Evolutionary conservation across 2,329 filamentous ascomycete species (phyloP), one percentile per base, ranked within the genome.

Genomic region (Penicillium digitatum): DNA sequence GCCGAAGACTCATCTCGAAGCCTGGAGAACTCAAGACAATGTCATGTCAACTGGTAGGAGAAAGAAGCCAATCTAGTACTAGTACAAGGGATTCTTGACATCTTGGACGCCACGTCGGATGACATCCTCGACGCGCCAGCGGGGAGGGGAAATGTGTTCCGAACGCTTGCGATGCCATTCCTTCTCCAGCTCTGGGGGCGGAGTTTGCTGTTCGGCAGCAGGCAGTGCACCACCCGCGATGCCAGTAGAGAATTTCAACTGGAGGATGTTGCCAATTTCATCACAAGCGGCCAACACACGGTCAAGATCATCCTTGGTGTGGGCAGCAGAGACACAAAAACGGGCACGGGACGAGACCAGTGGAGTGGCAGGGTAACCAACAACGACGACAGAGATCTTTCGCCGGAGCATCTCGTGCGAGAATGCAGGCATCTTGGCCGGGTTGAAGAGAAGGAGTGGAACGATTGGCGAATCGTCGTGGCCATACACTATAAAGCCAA

Each of bases 391-490:
- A 0, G 93, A 94, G 65, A 99, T 97, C 76, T 96, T 97, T 69
- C 94, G 90, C 77, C 89, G 90, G 57, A 97, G 84, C 94, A 99
- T 97, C 74, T 97, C 94, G 72, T 96, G 94, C 47, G 91, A 96
- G 76, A 99, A 99, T 56, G 94, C 93, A 5, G 93, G 89, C 81
- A 99, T 96, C 79, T 99, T 99, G 67, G 90, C 94, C n/a, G 94
- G 94, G 76, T 97, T 90, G 81, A 96, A 99, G 27, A 99, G 85
- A 69, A 96, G 83, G 63, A 99, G 75, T 51, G 94, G 94, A 65
- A 99, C 91, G 66, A 99, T 97, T 54, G 94, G 94, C 5, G 92
- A 96, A 76, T 99, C 94, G 70, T 99, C 94, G 72, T 97, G 92
- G 58, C 94, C 94, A 71, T 95, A 96, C 52, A 96, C 88, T 70